Conservation (phyloP, 78 protist species). For the Isochrysis galbana region DNA sequence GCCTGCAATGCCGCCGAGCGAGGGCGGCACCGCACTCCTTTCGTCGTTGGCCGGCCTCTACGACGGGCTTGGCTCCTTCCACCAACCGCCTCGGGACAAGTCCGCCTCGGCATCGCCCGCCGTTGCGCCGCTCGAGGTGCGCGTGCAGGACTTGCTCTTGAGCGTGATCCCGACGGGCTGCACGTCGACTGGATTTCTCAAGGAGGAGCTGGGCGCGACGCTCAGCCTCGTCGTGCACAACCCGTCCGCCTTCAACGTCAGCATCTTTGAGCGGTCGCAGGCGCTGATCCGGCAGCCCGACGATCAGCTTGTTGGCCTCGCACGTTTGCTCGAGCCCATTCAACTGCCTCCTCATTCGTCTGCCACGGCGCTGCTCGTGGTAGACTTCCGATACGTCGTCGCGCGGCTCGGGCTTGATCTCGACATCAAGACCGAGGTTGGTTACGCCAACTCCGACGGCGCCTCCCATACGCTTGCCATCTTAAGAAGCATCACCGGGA, state of each 20-base stretch:
- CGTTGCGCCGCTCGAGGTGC: too few relatives aligned
- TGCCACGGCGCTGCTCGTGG: not conserved
- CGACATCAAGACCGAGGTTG: too few relatives aligned
- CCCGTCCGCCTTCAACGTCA: not conserved
- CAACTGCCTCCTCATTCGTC: not conserved
- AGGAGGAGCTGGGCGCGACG: not conserved
- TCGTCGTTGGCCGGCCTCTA: too few relatives aligned
- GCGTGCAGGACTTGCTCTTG: not conserved
- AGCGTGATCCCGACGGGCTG: not conserved
- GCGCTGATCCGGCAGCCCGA: not conserved
- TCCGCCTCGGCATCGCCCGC: too few relatives aligned
- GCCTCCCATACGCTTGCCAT: too few relatives aligned
- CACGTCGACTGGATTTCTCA: not conserved
- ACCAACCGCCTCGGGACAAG: too few relatives aligned
- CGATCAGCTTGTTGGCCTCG: not conserved
- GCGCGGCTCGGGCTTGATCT: not conserved
- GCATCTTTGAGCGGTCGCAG: not conserved
- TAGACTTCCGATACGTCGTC: not conserved
- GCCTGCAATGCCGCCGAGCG: too few relatives aligned
- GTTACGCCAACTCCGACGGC: too few relatives aligned
- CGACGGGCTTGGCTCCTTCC: too few relatives aligned
- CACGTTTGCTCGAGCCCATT: not conserved
- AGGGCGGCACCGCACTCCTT: too few relatives aligned
- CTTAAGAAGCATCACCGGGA: too few relatives aligned
- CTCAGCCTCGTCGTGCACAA: not conserved